Base-by-base conservation (phyloP, 257 asterid genomes). In the Cynanchum wilfordii region DNA sequence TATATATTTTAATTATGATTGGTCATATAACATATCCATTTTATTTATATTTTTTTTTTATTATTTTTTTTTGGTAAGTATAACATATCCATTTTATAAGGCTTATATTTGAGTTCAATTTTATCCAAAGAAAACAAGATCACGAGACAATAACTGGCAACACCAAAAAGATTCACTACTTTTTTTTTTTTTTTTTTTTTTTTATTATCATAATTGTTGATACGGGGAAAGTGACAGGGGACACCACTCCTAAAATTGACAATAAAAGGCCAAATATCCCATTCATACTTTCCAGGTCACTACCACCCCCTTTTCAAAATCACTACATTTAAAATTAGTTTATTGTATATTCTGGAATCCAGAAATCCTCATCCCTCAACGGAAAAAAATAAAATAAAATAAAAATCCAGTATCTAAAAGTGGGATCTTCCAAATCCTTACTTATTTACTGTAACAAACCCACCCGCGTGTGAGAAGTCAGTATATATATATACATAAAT, bases 281-380 rank as follows among this genome's bases (percentile, higher is more conserved):
- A 38, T 51, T 0, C 16, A 29, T 27, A 56, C 69, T 75, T 69
- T 57, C 69, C 79, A 68, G 62, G 38, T 22, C 62, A 42, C 47
- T 1, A 6, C 13, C 62, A 6, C 13, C 62, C 51, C 67, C n/a
- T 5, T 10, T 51, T 24, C 2, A 54, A 0, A 24, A n/a, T 8
- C 17, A 36, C 24, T 5, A 0, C 22, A 59, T 30, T 10, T 45
- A 2, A 20, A 42, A 20, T 38, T 22, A 7, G 2, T 44, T 15
- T 11, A 45, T 22, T 73, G 71, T 9, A 69, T 76, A 76, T 76
- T 76, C 79, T 40, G 20, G 79, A 36, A 76, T 70, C 79, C 75
- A 66, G 7, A 45, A 66, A 66, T 20, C 70, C 54, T 11, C 19
- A 36, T 64, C 25, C 5, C 68, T 30, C 33, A 2, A 0, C 2